Percentiles rank a stretch among this genome's conserved stretches.
These are phyloP conservation scores for Blastomyces silverae DNA, from an alignment of 2,329 filamentous ascomycete genomes.

Conservation along the genomic window DNA sequence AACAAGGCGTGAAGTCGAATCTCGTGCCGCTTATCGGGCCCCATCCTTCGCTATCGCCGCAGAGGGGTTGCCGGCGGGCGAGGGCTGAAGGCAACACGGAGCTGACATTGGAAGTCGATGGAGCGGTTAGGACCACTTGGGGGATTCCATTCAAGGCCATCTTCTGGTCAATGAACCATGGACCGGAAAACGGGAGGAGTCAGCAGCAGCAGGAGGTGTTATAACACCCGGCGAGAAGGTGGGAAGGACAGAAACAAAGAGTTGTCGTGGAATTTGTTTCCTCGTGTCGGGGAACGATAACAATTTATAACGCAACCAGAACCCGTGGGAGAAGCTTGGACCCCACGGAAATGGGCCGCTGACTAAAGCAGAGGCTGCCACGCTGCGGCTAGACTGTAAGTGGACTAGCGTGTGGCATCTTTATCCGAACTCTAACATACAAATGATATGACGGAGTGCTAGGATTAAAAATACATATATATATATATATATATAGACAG, in stretches of 20 bases:
- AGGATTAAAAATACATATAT: no score
- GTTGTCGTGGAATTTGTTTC: background rate
- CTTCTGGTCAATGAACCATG: conserved; percentile 19
- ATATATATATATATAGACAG: no score
- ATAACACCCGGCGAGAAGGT: background rate
- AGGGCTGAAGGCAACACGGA: conserved; percentile 23
- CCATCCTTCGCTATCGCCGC: conserved; percentile 88
- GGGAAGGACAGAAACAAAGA: background rate
- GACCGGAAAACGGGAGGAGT: conserved; percentile 15
- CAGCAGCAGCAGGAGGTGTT: conserved; percentile 8
- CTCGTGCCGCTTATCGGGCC: conserved; percentile 79
- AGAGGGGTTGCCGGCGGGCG: conserved; percentile 59
- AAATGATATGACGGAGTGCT: no score
- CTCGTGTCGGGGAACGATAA: background rate
- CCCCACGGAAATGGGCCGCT: background rate
- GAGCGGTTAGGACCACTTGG: conserved; percentile 24
- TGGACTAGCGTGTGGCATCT: background rate
- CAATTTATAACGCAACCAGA: background rate
- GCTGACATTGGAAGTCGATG: conserved; percentile 17
- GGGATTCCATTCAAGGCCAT: conserved; percentile 25
- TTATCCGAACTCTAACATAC: background rate
- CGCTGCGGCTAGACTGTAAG: background rate
- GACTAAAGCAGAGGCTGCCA: background rate
- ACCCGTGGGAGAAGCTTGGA: background rate
- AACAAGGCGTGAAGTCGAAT: conserved; percentile 96